phyloP scores from a whole-genome alignment of 208 protist genomes.

The Tritrichomonas foetus region DNA sequence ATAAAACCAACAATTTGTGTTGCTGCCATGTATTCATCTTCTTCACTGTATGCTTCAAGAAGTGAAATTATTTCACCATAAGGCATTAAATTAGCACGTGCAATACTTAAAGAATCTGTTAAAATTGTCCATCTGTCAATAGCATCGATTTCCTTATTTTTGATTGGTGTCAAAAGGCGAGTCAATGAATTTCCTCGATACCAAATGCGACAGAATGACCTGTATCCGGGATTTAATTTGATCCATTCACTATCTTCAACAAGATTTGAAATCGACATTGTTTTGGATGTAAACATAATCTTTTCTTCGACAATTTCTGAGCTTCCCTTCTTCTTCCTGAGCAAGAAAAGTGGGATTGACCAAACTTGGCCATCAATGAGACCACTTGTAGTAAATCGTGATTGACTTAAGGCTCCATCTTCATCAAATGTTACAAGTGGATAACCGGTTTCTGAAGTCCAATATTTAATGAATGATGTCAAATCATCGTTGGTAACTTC shows the following conservation, averaged over 20 bases:
- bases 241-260: neutral
- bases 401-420: neutral
- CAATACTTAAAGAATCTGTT: neutral
- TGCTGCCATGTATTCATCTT: too few species aligned
- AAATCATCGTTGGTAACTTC: neutral
- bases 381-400: neutral
- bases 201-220: neutral
- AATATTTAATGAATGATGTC: neutral
- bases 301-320: neutral
- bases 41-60: neutral
- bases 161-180: neutral
- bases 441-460: neutral
- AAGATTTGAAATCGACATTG: neutral
- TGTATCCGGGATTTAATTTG: neutral
- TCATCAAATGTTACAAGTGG: neutral
- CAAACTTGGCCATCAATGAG: neutral
- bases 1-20: too few species aligned
- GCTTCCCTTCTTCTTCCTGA: neutral
- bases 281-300: neutral
- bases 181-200: neutral
- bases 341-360: neutral
- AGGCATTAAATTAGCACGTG: neutral
- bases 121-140: neutral
- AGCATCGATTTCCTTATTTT: neutral
- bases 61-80: neutral